phyloP scores from a whole-genome alignment of 805 yeast species.

The Nematodospora valgi region DNA sequence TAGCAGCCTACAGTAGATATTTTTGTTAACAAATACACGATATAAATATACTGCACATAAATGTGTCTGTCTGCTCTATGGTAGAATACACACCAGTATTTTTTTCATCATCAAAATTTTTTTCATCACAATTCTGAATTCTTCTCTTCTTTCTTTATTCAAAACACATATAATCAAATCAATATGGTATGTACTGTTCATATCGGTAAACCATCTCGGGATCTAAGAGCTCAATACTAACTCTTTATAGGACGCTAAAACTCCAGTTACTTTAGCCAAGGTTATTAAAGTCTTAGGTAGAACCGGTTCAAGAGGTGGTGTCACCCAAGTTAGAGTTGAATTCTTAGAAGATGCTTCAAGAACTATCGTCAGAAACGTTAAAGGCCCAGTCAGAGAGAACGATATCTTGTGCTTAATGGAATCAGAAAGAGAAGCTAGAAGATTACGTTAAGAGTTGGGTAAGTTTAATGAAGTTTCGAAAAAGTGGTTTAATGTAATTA shows the following conservation, averaged over 20 bases:
- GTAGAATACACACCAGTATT: too few relatives aligned
- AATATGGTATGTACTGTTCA: conserved; percentile 7
- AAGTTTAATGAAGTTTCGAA: conserved; percentile 53
- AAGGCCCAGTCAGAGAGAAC: conserved; percentile 56
- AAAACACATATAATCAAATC: too few relatives aligned
- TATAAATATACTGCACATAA: too few relatives aligned
- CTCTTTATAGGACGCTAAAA: conserved; percentile 35
- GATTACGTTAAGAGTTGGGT: conserved; percentile 29
- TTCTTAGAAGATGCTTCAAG: conserved; percentile 46
- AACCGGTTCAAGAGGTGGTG: conserved; percentile 99
- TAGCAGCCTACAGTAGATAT: too few relatives aligned
- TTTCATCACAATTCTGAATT: too few relatives aligned
- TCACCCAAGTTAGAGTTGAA: conserved; percentile 49
- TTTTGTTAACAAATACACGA: too few relatives aligned
- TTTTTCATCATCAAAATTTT: too few relatives aligned
- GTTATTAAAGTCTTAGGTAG: conserved; percentile 99
- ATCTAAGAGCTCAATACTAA: conserved; percentile 1
- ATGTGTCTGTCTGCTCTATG: too few relatives aligned
- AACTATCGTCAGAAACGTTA: conserved; percentile 49
- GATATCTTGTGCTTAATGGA: conserved; percentile 99
- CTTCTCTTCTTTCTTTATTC: too few relatives aligned
- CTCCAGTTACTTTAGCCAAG: conserved; percentile 99
- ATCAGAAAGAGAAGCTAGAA: conserved; percentile 86
- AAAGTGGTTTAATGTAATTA: neutral
- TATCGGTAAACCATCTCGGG: too few relatives aligned